Conservation (phyloP, 1,284 basidiomycete species). For the Ceratobasidium sp. region DNA sequence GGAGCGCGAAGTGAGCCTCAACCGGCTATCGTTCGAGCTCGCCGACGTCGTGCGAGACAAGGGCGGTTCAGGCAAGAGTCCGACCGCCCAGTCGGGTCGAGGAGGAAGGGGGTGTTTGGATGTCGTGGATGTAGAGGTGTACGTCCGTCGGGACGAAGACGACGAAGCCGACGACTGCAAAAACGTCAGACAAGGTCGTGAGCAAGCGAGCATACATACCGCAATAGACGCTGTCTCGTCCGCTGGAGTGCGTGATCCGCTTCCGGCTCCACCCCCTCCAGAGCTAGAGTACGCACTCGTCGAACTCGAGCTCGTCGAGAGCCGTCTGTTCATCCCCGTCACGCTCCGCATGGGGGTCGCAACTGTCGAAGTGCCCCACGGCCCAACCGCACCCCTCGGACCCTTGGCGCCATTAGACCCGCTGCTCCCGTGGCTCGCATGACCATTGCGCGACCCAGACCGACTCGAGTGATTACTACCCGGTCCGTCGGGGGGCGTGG, state of each 20-base stretch:
- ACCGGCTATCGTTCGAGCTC: slow-evolving; percentile 23
- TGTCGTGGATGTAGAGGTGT: slow-evolving; percentile 67
- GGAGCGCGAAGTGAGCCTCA: slow-evolving; percentile 15
- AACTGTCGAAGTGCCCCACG: slow-evolving; percentile 27
- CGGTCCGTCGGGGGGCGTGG: slow-evolving; percentile 22
- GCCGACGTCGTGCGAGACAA: slow-evolving; percentile 26
- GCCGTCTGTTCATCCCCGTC: slow-evolving; percentile 10
- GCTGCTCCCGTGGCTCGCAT: slow-evolving; percentile 2
- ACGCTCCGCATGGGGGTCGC: slow-evolving; percentile 31
- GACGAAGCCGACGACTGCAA: slow-evolving; percentile 68
- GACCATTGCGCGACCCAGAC: slow-evolving; percentile 15
- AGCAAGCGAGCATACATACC: slow-evolving; percentile 27
- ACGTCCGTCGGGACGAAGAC: slow-evolving; percentile 74
- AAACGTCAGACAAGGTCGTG: slow-evolving; percentile 33
- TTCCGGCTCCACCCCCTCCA: slow-evolving; percentile 15
- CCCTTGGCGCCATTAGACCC: slow-evolving; percentile 29
- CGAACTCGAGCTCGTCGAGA: slow-evolving; percentile 29
- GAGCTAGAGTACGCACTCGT: slow-evolving; percentile 32
- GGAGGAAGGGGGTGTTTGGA: slow-evolving; percentile 78
- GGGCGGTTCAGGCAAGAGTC: slow-evolving; percentile 70
- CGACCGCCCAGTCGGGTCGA: slow-evolving; percentile 83
- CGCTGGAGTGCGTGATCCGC: slow-evolving; percentile 26
- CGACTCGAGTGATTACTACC: slow-evolving; percentile 14
- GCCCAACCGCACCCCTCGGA: slow-evolving; percentile 9
- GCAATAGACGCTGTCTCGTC: slow-evolving; percentile 39